A percentile compares a stretch with the other conserved stretches of the same genome.
Conservation (phyloP, 768 basidiomycete species). For the Termitomyces sp. region DNA sequence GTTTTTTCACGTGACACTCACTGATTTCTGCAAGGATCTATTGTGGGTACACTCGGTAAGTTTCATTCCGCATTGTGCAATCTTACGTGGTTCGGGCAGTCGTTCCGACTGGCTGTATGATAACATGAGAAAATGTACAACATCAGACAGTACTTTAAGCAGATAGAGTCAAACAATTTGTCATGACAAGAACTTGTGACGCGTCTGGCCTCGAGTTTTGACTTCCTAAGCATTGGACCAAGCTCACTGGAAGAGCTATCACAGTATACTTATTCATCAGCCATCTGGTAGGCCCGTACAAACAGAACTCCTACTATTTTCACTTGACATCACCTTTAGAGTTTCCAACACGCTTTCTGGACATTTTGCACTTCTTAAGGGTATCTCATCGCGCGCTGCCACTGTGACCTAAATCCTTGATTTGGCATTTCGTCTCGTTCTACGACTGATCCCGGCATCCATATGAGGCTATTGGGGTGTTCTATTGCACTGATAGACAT, state of each 20-base stretch:
- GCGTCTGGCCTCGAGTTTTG: neutral
- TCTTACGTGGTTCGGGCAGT: neutral
- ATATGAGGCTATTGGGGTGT: neutral
- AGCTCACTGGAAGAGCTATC: neutral
- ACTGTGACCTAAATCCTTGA: neutral
- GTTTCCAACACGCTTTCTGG: neutral
- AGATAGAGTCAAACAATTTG: neutral
- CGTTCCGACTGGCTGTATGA: neutral
- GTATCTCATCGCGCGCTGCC: neutral
- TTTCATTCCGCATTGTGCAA: neutral
- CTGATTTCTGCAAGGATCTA: no score
- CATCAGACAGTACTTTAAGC: neutral
- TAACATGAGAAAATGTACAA: neutral
- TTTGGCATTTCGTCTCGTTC: neutral
- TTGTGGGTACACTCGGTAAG: no score
- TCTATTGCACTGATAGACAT: neutral
- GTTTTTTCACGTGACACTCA: no score
- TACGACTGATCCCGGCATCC: neutral
- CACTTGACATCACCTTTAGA: neutral
- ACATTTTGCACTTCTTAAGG: neutral
- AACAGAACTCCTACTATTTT: neutral
- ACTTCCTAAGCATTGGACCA: neutral
- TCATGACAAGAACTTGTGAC: no score
- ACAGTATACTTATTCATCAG: neutral
- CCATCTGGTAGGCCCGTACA: neutral